These are phyloP conservation scores for Candida stauntonica DNA, from an alignment of 805 yeast species.

Conservation along the genomic window DNA sequence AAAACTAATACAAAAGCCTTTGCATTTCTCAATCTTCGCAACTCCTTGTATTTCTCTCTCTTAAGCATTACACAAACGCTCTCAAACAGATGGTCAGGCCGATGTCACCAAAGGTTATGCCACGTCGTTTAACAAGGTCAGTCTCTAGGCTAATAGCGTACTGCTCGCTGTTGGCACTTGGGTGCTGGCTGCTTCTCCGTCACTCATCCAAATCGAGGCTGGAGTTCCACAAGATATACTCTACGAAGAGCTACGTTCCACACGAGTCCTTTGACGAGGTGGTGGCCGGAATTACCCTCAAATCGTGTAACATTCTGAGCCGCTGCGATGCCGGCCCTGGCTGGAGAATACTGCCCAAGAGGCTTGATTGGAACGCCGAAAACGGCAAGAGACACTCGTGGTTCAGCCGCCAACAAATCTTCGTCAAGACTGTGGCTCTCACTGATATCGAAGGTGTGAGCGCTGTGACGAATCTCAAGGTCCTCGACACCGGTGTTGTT, in stretches of 20 bases:
- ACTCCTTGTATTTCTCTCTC: too few relatives aligned
- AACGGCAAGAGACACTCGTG: constrained; percentile 10
- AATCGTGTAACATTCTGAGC: constrained; percentile 1
- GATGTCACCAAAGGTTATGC: background rate
- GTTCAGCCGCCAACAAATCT: constrained; percentile 14
- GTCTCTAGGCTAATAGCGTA: constrained; percentile 2
- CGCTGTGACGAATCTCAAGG: constrained; percentile 7
- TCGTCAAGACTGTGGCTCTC: constrained; percentile 9
- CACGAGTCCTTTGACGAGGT: constrained; percentile 9
- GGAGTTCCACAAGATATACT: too few relatives aligned
- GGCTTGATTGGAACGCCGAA: constrained; percentile 10
- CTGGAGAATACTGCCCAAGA: constrained; percentile 10
- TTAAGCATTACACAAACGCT: too few relatives aligned
- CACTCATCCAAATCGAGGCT: too few relatives aligned
- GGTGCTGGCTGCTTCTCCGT: background rate
- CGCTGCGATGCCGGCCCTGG: constrained; percentile 6
- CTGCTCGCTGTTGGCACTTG: background rate
- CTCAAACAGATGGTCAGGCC: background rate
- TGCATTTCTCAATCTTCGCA: too few relatives aligned
- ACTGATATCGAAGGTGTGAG: constrained; percentile 4
- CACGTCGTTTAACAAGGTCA: constrained; percentile 1
- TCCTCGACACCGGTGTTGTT: constrained; percentile 6
- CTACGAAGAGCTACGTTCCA: too few relatives aligned
- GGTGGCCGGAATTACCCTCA: constrained; percentile 7
- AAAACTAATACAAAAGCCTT: too few relatives aligned